phyloP scores from a whole-genome alignment of 768 basidiomycete species.

The Gloeostereum incarnatum region DNA sequence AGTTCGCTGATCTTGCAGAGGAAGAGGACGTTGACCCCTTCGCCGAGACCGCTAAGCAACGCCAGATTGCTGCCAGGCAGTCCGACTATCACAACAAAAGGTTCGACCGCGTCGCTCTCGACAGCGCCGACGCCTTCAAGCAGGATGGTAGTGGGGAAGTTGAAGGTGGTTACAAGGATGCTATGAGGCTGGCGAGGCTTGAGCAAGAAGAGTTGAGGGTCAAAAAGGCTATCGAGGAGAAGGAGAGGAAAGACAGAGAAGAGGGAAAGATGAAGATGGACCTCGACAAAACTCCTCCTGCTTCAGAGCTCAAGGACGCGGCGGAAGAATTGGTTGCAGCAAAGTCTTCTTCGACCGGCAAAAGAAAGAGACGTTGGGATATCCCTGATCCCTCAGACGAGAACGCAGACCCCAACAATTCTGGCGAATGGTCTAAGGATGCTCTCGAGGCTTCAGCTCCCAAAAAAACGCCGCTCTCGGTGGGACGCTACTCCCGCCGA shows the following conservation, averaged over 20 bases:
- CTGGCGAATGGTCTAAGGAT: constrained; percentile 70
- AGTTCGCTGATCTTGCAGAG: constrained; percentile 90
- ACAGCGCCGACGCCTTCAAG: no score
- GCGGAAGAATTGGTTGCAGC: constrained; percentile 57
- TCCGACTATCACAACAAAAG: no score
- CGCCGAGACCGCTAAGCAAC: constrained; percentile 85
- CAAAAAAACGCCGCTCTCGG: constrained; percentile 85
- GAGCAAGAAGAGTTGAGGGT: constrained; percentile 92
- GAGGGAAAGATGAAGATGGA: constrained; percentile 74
- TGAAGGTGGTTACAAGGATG: constrained; percentile 93
- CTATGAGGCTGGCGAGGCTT: constrained; percentile 84
- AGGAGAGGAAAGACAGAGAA: constrained; percentile 71
- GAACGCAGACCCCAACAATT: constrained; percentile 54
- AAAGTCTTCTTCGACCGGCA: constrained; percentile 31
- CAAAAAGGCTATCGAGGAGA: constrained; percentile 77
- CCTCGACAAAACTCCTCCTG: constrained; percentile 86
- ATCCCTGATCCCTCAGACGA: constrained; percentile 53
- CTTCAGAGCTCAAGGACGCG: constrained; percentile 68
- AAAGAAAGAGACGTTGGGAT: constrained; percentile 81
- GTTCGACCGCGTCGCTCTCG: constrained; percentile 76
- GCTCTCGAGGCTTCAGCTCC: constrained; percentile 65
- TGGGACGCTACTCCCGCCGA: constrained; percentile 95
- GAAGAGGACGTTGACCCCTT: constrained; percentile 90
- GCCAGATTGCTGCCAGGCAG: constrained; percentile 90
- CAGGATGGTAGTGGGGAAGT: no score